Conservation (phyloP, 2,329 filamentous ascomycete species). For the Penicillium digitatum region DNA sequence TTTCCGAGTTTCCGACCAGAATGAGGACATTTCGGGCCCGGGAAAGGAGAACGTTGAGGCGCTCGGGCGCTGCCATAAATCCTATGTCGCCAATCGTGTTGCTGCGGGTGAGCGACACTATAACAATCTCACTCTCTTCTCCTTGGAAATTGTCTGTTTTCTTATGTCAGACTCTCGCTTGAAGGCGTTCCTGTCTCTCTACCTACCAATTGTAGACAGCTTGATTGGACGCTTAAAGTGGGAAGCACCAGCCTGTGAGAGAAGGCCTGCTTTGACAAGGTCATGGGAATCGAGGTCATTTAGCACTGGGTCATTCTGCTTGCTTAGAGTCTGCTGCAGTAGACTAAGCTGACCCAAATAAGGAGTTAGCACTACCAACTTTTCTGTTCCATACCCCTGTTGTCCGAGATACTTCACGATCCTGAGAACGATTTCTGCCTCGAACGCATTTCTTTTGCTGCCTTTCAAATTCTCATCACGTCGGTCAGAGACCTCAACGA, state of each 20-base stretch:
- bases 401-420: slow-evolving; percentile 65
- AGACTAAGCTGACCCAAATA: slow-evolving; percentile 66
- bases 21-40: slow-evolving; percentile 62
- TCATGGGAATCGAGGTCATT: slow-evolving; percentile 66
- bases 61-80: slow-evolving; percentile 63
- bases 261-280: slow-evolving; percentile 58
- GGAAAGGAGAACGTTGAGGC: slow-evolving; percentile 67
- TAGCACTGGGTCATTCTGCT: slow-evolving; percentile 60
- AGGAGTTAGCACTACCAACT: slow-evolving; percentile 66
- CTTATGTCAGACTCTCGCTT: not conserved
- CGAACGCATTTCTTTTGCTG: slow-evolving; percentile 62
- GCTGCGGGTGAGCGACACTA: slow-evolving; percentile 64
- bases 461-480: slow-evolving; percentile 49
- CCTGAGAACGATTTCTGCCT: slow-evolving; percentile 63
- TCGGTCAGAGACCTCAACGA: slow-evolving; percentile 45
- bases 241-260: slow-evolving; percentile 52
- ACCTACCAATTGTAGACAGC: slow-evolving; percentile 66
- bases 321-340: slow-evolving; percentile 51
- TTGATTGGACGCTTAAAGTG: slow-evolving; percentile 52
- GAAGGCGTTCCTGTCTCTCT: not conserved
- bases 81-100: slow-evolving; percentile 63
- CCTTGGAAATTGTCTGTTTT: slow-evolving; percentile 70
- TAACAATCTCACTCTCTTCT: slow-evolving; percentile 69
- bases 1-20: slow-evolving; percentile 66
- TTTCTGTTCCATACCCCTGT: slow-evolving; percentile 63